A percentile compares a stretch with the other conserved stretches of the same genome.
These are phyloP conservation scores for Fusarium devonianum DNA, from an alignment of 2,329 filamentous ascomycete genomes.

Conservation along the genomic window DNA sequence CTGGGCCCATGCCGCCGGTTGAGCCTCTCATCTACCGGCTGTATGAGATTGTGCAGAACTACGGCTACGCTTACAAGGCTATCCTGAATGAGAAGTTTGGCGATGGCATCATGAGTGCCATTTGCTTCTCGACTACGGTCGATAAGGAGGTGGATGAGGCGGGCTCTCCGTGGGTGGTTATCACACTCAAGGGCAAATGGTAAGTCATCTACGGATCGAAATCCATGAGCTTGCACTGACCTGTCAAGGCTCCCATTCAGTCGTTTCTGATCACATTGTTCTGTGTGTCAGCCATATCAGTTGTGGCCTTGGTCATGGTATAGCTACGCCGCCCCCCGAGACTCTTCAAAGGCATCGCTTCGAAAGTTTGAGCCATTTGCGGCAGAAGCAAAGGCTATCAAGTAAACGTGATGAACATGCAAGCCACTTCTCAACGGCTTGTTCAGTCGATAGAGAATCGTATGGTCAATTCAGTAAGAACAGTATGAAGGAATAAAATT, in stretches of 20 bases:
- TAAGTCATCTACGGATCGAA: constrained; percentile 50
- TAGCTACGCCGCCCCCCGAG: too few species aligned
- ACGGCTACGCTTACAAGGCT: constrained; percentile 95
- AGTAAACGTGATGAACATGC: background rate
- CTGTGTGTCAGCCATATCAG: background rate
- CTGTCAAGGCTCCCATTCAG: constrained; percentile 44
- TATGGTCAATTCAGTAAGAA: constrained; percentile 14
- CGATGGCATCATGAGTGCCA: constrained; percentile 96
- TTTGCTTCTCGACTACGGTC: constrained; percentile 87
- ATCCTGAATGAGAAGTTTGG: constrained; percentile 95
- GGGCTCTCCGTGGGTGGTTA: constrained; percentile 83
- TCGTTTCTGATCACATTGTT: constrained; percentile 39
- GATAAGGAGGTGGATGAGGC: constrained; percentile 91
- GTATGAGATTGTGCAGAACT: constrained; percentile 96
- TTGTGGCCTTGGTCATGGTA: too few species aligned
- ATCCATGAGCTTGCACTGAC: constrained; percentile 3
- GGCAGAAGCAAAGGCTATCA: too few species aligned
- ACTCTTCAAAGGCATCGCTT: too few species aligned
- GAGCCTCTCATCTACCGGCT: constrained; percentile 76
- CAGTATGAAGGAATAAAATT: constrained; percentile 44
- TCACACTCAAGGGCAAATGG: constrained; percentile 86
- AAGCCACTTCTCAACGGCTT: too few species aligned
- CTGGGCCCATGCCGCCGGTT: constrained; percentile 51
- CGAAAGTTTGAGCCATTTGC: too few species aligned
- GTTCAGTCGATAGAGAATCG: too few species aligned